Evolutionary conservation across 106 monocot species (phyloP).

Genomic region (Phalaenopsis equestris): DNA sequence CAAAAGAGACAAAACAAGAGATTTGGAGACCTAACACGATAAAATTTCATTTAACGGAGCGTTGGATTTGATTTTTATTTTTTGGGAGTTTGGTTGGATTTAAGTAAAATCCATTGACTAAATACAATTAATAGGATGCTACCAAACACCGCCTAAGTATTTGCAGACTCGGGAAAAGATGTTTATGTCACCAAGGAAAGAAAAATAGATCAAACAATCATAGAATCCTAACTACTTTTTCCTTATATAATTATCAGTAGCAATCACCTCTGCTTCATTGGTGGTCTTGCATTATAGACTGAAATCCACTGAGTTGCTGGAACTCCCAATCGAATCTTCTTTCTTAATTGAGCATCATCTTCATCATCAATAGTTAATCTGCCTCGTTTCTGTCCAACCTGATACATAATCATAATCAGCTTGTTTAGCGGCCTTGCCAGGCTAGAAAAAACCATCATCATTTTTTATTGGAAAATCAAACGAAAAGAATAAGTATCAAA

Average conservation of each 20-base stretch:
- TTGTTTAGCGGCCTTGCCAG: background rate
- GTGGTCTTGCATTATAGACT: constrained; percentile 72
- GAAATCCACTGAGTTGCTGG: constrained; percentile 86
- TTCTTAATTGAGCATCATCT: constrained; percentile 54
- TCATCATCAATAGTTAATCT: constrained; percentile 59
- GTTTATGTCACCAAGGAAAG: background rate
- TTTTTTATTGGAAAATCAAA: background rate
- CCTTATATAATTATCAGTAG: background rate
- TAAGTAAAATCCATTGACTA: too few relatives aligned
- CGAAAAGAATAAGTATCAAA: background rate
- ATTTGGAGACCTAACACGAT: too few relatives aligned
- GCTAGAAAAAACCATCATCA: background rate
- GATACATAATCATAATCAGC: constrained; percentile 31
- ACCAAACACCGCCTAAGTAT: too few relatives aligned
- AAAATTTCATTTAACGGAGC: too few relatives aligned
- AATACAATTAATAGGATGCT: too few relatives aligned
- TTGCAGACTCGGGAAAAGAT: background rate
- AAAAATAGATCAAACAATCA: background rate
- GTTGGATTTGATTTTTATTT: too few relatives aligned
- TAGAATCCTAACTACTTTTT: background rate
- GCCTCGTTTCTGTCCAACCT: constrained; percentile 81
- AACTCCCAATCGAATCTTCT: constrained; percentile 67
- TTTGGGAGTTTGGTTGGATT: too few relatives aligned
- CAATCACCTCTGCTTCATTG: constrained; percentile 81
- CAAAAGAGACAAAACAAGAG: too few relatives aligned